Evolutionary conservation across 2,329 filamentous ascomycete genomes (phyloP).

Genomic region (Hypoxylon sp.): DNA sequence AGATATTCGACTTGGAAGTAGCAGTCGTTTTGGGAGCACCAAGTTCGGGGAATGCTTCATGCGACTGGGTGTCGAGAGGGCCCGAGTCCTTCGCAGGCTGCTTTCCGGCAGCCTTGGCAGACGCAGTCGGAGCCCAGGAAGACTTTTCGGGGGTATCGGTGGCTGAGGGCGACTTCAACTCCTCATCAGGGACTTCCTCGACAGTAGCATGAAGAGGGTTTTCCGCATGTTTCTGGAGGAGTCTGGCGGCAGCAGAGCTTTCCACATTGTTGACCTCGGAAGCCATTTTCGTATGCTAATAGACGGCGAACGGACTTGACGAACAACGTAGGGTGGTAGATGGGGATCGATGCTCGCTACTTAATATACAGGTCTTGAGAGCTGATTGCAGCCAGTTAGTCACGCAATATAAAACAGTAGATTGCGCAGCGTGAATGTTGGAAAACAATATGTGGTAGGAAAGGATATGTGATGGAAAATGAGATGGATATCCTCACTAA

Average conservation of each 20-base stretch:
- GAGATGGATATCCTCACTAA: conserved; percentile 37
- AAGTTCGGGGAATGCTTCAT: conserved; percentile 94
- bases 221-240: conserved; percentile 74
- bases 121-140: conserved; percentile 65
- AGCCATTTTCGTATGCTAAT: conserved; percentile 58
- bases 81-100: conserved; percentile 70
- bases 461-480: conserved; percentile 5
- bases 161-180: conserved; percentile 73
- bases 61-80: conserved; percentile 84
- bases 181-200: conserved; percentile 87
- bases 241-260: conserved; percentile 72
- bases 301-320: conserved; percentile 37
- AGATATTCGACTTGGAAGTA: conserved; percentile 70
- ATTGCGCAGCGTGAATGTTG: not conserved
- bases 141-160: conserved; percentile 60
- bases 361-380: conserved; percentile 32
- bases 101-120: conserved; percentile 77
- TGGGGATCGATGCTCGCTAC: conserved; percentile 29
- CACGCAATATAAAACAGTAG: conserved; percentile 1
- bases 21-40: conserved; percentile 77
- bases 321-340: conserved; percentile 30
- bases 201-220: conserved; percentile 74
- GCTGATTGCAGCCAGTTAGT: conserved; percentile 27
- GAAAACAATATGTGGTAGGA: conserved; percentile 11
- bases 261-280: conserved; percentile 59